Conservation (phyloP, 306 rosid species). For the Malus asiatica region DNA sequence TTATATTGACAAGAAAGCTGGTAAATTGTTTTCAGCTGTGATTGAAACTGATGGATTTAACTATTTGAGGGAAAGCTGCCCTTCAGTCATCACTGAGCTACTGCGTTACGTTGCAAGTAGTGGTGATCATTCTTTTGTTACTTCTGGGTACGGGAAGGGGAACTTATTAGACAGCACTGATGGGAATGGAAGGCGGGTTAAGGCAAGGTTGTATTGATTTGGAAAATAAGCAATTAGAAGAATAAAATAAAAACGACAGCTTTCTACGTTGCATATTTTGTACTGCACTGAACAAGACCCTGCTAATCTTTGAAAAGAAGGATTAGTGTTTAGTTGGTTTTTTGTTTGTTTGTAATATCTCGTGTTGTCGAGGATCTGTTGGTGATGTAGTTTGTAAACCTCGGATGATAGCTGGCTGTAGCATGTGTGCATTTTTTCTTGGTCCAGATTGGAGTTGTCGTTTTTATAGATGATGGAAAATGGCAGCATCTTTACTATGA, state of each 20-base stretch:
- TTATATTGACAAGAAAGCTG: background rate
- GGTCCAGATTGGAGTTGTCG: background rate
- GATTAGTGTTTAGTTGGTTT: conserved; percentile 5
- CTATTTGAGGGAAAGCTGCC: conserved; percentile 73
- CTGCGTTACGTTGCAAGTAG: conserved; percentile 45
- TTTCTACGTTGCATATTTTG: conserved; percentile 14
- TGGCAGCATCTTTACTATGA: no score
- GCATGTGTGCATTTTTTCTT: background rate
- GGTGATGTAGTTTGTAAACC: background rate
- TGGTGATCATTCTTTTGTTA: conserved; percentile 37
- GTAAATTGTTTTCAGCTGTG: conserved; percentile 57
- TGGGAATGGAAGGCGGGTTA: conserved; percentile 72
- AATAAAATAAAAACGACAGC: background rate
- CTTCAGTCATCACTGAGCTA: conserved; percentile 54
- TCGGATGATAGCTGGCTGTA: background rate
- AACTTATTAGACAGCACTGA: conserved; percentile 54
- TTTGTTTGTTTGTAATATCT: background rate
- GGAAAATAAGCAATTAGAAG: background rate
- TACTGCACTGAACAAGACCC: conserved; percentile 10
- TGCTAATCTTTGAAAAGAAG: conserved; percentile 11
- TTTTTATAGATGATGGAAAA: background rate
- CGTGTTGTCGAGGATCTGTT: background rate
- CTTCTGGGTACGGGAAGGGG: conserved; percentile 26
- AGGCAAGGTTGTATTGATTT: conserved; percentile 50
- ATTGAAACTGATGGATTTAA: conserved; percentile 82